Percentiles rank a stretch among this genome's conserved stretches.
phyloP scores from a whole-genome alignment of 306 rosid genomes.

The Fagus crenata region DNA sequence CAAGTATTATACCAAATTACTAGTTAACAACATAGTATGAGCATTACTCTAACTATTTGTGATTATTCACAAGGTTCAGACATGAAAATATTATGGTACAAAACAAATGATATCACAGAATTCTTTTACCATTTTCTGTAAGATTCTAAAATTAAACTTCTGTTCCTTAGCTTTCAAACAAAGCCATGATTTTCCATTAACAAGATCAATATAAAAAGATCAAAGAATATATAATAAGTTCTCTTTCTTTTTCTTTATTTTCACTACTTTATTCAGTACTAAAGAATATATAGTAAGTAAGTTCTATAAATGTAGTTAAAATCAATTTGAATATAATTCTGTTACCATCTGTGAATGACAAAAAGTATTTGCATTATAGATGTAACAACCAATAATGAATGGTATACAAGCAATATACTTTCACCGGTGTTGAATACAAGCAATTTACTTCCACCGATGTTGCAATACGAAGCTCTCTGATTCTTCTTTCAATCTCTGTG shows the following conservation, averaged over 20 bases:
- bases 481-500: slow-evolving; percentile 20
- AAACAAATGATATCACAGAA: neutral
- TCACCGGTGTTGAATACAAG: slow-evolving; percentile 23
- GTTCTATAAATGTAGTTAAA: neutral
- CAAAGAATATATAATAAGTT: neutral
- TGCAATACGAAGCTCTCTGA: slow-evolving; percentile 30
- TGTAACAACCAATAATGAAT: neutral
- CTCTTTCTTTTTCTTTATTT: too few relatives aligned
- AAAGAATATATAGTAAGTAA: neutral
- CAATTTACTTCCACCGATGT: slow-evolving; percentile 11
- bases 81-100: neutral
- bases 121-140: neutral
- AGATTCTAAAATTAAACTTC: neutral
- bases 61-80: neutral
- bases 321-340: neutral
- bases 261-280: neutral
- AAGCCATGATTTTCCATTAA: neutral
- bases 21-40: neutral
- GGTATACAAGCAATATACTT: neutral
- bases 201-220: neutral
- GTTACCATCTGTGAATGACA: neutral
- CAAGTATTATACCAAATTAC: neutral
- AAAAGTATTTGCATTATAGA: neutral
- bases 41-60: neutral
- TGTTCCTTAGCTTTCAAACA: neutral